These are phyloP conservation scores for Microsporum ferrugineum DNA, from an alignment of 2,329 filamentous ascomycete genomes.

Conservation along the genomic window DNA sequence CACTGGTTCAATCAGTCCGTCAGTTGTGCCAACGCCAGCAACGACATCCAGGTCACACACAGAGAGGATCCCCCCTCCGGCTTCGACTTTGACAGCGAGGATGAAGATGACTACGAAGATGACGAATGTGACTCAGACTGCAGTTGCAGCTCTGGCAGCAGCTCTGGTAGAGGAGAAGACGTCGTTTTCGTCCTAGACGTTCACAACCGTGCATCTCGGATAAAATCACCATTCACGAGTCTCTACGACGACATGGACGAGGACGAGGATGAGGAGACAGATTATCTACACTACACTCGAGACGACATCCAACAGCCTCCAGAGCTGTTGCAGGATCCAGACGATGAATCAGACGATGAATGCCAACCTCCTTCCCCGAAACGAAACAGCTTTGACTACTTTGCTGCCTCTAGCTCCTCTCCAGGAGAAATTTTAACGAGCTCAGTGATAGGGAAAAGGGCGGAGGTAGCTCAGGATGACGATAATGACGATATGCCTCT, in stretches of 20 bases:
- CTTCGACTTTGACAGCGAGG: constrained; percentile 37
- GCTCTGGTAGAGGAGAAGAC: neutral
- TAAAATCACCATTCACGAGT: neutral
- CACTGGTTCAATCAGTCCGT: constrained; percentile 96
- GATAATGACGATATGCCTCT: neutral
- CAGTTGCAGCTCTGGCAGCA: neutral
- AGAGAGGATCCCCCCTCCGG: constrained; percentile 47
- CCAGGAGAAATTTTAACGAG: neutral
- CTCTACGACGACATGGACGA: constrained; percentile 30
- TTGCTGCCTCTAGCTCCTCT: constrained; percentile 29
- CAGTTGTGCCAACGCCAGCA: constrained; percentile 53
- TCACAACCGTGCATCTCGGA: neutral
- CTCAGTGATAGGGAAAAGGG: neutral
- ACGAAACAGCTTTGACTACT: constrained; percentile 44
- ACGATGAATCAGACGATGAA: constrained; percentile 57
- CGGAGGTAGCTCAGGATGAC: neutral
- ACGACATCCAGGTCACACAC: constrained; percentile 52
- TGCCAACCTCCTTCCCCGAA: constrained; percentile 60
- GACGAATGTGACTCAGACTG: constrained; percentile 9
- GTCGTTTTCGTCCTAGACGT: constrained; percentile 6
- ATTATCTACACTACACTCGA: constrained; percentile 55
- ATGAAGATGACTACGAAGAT: constrained; percentile 38
- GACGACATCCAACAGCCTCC: constrained; percentile 56
- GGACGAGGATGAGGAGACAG: constrained; percentile 40
- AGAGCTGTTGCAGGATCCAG: constrained; percentile 58